Evolutionary conservation across 306 rosid genomes (phyloP).

Genomic region (Prunus davidiana): DNA sequence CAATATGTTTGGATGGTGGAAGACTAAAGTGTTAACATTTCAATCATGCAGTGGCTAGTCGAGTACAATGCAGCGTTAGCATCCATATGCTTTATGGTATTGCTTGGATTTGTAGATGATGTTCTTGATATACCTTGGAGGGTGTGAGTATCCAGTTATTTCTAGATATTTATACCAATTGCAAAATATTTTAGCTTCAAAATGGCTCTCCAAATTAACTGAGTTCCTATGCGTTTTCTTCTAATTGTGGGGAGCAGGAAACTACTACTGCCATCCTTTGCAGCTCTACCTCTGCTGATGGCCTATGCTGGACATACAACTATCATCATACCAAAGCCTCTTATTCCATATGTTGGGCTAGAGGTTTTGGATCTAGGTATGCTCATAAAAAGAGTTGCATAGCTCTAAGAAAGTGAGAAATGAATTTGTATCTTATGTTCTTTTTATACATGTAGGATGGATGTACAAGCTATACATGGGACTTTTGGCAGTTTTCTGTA

Average conservation of each 20-base stretch:
- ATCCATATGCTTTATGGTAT: conserved; percentile 84
- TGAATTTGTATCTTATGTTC: not conserved
- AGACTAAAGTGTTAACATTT: conserved; percentile 20
- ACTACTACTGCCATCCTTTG: conserved; percentile 80
- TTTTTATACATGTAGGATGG: conserved; percentile 55
- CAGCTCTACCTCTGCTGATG: conserved; percentile 94
- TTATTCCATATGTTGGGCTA: conserved; percentile 64
- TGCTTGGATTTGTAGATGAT: conserved; percentile 98
- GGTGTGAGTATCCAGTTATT: conserved; percentile 65
- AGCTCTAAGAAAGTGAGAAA: not conserved
- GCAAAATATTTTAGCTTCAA: not conserved
- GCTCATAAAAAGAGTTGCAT: conserved; percentile 9
- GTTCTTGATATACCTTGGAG: conserved; percentile 99
- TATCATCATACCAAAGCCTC: conserved; percentile 91
- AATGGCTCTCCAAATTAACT: conserved; percentile 22
- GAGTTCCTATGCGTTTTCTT: conserved; percentile 20
- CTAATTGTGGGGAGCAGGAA: conserved; percentile 68
- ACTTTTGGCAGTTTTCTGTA: conserved; percentile 92
- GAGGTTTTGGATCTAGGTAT: conserved; percentile 85
- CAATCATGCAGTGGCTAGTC: conserved; percentile 89
- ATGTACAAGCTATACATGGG: conserved; percentile 92
- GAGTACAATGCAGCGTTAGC: conserved; percentile 96
- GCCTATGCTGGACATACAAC: conserved; percentile 99
- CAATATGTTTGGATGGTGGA: not conserved
- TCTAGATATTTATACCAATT: not conserved